phyloP scores from a whole-genome alignment of 495 filamentous ascomycete genomes.

The Cudoniella acicularis region DNA sequence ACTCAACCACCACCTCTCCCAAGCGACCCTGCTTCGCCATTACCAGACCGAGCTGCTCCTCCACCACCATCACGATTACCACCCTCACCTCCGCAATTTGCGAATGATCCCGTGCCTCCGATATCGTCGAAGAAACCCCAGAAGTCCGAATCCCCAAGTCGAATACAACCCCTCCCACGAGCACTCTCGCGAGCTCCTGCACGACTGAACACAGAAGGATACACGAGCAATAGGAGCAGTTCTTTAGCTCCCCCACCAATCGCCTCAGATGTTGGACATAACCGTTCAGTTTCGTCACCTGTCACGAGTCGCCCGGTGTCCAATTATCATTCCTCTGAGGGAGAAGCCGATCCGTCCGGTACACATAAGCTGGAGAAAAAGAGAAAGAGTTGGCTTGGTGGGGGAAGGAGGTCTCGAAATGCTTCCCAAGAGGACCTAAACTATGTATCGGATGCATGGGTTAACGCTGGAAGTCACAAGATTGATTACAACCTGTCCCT shows the following conservation, averaged over 20 bases:
- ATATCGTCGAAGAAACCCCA: conserved; percentile 1
- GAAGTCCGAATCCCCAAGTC: conserved; percentile 1
- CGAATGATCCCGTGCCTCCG: not conserved
- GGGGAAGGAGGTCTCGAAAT: conserved; percentile 24
- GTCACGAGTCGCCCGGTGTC: conserved; percentile 6
- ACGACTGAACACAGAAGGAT: not conserved
- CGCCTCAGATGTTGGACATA: not conserved
- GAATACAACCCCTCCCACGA: not conserved
- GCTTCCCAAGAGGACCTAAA: conserved; percentile 21
- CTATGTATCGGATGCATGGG: conserved; percentile 53
- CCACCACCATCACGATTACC: not conserved
- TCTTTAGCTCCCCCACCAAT: not conserved
- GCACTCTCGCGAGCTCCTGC: not conserved
- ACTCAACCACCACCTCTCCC: not conserved
- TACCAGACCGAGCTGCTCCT: not conserved
- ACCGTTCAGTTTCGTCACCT: conserved; percentile 8
- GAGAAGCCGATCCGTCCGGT: conserved; percentile 2
- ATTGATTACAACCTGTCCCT: conserved; percentile 58
- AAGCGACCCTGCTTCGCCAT: not conserved
- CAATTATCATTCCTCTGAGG: conserved; percentile 9
- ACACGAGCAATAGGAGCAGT: not conserved
- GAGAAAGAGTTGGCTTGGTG: conserved; percentile 54
- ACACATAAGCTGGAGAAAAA: conserved; percentile 37
- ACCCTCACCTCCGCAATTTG: not conserved
- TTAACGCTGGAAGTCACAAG: conserved; percentile 52